Conservation (phyloP, 2,329 filamentous ascomycete genomes). For the Daldinia sp. region DNA sequence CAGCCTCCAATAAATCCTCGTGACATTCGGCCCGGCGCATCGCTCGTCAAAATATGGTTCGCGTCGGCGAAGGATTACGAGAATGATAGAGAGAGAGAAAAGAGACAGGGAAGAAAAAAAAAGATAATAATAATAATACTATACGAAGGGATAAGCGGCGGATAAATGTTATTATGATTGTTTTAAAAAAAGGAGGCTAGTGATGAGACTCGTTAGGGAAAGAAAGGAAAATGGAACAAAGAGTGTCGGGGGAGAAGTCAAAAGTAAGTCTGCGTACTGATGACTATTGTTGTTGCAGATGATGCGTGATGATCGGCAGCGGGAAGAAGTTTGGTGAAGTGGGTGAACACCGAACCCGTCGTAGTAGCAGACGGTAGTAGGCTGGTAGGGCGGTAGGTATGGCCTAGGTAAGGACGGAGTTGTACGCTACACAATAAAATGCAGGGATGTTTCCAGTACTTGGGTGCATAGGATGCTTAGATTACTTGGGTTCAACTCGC, state of each 20-base stretch:
- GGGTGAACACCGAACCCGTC: slow-evolving; percentile 29
- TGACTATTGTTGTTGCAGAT: slow-evolving; percentile 43
- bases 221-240: slow-evolving; percentile 14
- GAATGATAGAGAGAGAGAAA: background rate
- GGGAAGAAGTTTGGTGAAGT: slow-evolving; percentile 42
- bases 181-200: background rate
- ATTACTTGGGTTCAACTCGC: slow-evolving; percentile 6
- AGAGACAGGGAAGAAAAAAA: no score
- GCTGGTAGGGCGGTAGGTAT: background rate
- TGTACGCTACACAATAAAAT: slow-evolving; percentile 21
- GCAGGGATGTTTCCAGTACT: slow-evolving; percentile 37
- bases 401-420: background rate
- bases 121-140: background rate
- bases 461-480: slow-evolving; percentile 22
- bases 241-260: slow-evolving; percentile 18
- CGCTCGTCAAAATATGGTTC: slow-evolving; percentile 49
- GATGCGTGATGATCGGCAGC: slow-evolving; percentile 44
- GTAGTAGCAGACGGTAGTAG: slow-evolving; percentile 4
- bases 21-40: slow-evolving; percentile 51
- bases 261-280: slow-evolving; percentile 28
- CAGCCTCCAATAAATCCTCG: slow-evolving; percentile 51
- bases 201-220: slow-evolving; percentile 18
- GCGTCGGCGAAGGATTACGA: slow-evolving; percentile 37
- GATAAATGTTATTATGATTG: background rate
- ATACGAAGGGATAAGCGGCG: background rate